Percentiles rank a stretch among this genome's conserved stretches.
These are phyloP conservation scores for Podila clonocystis DNA, from an alignment of 192 early-diverging fungal species.

Conservation along the genomic window DNA sequence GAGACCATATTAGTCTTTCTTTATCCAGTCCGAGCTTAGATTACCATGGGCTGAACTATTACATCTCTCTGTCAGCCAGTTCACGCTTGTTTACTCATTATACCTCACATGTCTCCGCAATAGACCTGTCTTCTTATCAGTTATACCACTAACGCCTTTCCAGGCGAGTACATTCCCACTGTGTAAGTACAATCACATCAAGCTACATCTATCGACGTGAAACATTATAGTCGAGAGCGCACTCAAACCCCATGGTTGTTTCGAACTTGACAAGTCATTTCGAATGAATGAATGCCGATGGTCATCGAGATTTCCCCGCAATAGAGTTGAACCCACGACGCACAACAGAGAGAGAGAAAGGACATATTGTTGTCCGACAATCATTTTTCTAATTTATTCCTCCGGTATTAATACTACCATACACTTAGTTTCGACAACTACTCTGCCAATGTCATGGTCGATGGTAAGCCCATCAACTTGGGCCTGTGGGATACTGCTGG, in stretches of 20 bases:
- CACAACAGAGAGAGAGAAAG: too few species aligned
- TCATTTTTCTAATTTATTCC: too few species aligned
- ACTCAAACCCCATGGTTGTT: not conserved
- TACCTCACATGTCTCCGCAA: not conserved
- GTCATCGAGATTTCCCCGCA: too few species aligned
- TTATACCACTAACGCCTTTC: conserved; percentile 99
- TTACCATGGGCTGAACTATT: not conserved
- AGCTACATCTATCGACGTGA: not conserved
- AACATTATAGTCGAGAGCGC: not conserved
- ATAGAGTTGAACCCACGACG: too few species aligned
- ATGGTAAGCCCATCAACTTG: conserved; percentile 97
- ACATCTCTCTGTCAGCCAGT: not conserved
- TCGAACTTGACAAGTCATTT: too few species aligned
- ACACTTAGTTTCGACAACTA: conserved; percentile 93
- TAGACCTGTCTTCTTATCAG: conserved; percentile 98
- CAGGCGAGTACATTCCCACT: conserved; percentile 99
- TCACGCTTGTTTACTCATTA: not conserved
- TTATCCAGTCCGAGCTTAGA: too few species aligned
- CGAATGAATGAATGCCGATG: too few species aligned
- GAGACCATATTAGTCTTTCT: too few species aligned
- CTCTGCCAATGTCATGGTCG: conserved; percentile 99
- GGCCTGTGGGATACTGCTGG: conserved; percentile 99
- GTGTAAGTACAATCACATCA: conserved; percentile 73
- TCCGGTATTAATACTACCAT: too few species aligned
- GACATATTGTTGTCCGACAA: too few species aligned